These are phyloP conservation scores for Solanum chaucha DNA, from an alignment of 257 asterid species.

Conservation along the genomic window DNA sequence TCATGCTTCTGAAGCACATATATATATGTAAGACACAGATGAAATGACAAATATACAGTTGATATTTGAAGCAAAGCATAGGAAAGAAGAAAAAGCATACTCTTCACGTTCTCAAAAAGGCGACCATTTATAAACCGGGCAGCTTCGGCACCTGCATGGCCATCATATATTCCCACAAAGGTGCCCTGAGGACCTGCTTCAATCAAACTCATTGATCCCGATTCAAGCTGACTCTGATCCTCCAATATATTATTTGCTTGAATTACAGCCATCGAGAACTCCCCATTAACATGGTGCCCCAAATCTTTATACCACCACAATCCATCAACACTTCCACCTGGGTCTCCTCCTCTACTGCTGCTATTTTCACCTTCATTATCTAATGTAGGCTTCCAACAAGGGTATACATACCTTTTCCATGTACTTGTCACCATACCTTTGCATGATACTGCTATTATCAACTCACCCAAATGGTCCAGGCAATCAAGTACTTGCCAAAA, in stretches of 20 bases:
- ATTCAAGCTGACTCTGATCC: slow-evolving; percentile 84
- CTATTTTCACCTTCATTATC: slow-evolving; percentile 28
- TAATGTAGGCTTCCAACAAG: slow-evolving; percentile 32
- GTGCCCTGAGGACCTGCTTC: slow-evolving; percentile 66
- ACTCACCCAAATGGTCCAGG: slow-evolving; percentile 15
- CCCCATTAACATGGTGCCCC: slow-evolving; percentile 63
- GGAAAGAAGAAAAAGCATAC: slow-evolving; percentile 24
- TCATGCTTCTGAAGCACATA: too few species aligned
- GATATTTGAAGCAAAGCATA: not conserved
- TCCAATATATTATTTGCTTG: slow-evolving; percentile 69
- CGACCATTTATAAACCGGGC: slow-evolving; percentile 43
- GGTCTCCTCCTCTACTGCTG: slow-evolving; percentile 34
- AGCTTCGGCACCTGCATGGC: slow-evolving; percentile 88
- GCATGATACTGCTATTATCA: slow-evolving; percentile 15
- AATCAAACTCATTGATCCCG: slow-evolving; percentile 56
- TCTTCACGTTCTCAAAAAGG: slow-evolving; percentile 60
- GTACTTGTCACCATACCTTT: slow-evolving; percentile 53
- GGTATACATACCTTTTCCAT: slow-evolving; percentile 41
- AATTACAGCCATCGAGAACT: slow-evolving; percentile 77
- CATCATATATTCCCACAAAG: slow-evolving; percentile 84
- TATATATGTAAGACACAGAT: not conserved
- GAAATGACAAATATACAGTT: not conserved
- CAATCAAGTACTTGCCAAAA: slow-evolving; percentile 5
- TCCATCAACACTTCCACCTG: slow-evolving; percentile 43
- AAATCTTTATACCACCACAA: slow-evolving; percentile 73